A percentile compares a stretch with the other conserved stretches of the same genome.
phyloP scores from a whole-genome alignment of 2,329 filamentous ascomycete genomes.

The Graphiopsis chlorocephala region DNA sequence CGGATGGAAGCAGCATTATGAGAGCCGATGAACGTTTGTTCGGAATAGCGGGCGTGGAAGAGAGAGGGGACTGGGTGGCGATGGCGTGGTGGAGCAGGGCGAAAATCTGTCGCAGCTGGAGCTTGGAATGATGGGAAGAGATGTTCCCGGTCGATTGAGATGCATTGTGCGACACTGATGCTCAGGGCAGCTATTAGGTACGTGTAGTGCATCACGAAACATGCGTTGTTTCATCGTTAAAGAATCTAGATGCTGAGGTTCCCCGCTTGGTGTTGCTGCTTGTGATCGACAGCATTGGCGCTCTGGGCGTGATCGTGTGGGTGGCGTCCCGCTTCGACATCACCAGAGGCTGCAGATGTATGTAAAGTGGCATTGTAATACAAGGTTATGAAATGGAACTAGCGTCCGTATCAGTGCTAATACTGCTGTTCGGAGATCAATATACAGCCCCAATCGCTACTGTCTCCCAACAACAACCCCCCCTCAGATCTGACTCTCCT shows the following conservation, averaged over 20 bases:
- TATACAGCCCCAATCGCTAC: no score
- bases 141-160: neutral
- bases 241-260: neutral
- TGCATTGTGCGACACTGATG: neutral
- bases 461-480: no score
- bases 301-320: neutral
- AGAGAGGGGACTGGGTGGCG: conserved; percentile 40
- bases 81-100: conserved; percentile 21
- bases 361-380: no score
- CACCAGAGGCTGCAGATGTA: no score
- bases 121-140: neutral
- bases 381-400: no score
- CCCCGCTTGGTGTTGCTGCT: neutral
- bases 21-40: conserved; percentile 60
- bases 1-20: conserved; percentile 64
- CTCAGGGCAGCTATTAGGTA: neutral
- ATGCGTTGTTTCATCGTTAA: neutral
- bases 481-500: no score
- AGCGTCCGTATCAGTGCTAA: no score
- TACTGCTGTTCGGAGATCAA: no score
- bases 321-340: neutral
- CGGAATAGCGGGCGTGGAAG: conserved; percentile 57
- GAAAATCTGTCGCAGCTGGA: conserved; percentile 6
- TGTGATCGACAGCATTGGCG: neutral
- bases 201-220: neutral